Evolutionary conservation across 805 yeast genomes (phyloP).

Genomic region (Cyberlindnera bimundalis): DNA sequence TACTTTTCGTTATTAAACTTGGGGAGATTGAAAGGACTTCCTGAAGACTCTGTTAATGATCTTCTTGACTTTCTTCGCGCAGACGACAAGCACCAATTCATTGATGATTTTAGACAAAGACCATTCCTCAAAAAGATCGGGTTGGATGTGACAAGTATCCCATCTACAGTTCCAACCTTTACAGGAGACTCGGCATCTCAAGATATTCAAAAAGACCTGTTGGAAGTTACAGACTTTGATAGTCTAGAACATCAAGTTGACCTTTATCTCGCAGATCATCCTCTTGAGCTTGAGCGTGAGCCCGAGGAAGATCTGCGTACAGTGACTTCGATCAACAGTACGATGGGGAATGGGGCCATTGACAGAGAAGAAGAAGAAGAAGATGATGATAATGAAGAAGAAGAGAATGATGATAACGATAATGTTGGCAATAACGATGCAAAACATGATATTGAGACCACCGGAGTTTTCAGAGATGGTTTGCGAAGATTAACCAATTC

Average conservation of each 20-base stretch:
- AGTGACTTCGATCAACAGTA: too few relatives aligned
- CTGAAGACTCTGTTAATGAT: slow-evolving; percentile 11
- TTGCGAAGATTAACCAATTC: slow-evolving; percentile 3
- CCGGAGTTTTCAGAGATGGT: slow-evolving; percentile 4
- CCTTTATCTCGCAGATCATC: slow-evolving; percentile 6
- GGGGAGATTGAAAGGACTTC: slow-evolving; percentile 10
- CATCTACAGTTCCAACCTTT: too few relatives aligned
- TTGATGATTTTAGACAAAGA: slow-evolving; percentile 15
- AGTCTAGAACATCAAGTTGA: slow-evolving; percentile 6
- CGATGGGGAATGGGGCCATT: too few relatives aligned
- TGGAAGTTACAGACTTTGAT: slow-evolving; percentile 7
- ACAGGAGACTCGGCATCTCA: too few relatives aligned
- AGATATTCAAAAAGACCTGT: not conserved
- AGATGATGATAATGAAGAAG: not conserved
- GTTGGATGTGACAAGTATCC: slow-evolving; percentile 10
- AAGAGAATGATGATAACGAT: not conserved
- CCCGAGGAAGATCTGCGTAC: too few relatives aligned
- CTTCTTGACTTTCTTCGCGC: slow-evolving; percentile 13
- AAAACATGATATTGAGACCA: too few relatives aligned
- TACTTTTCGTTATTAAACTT: slow-evolving; percentile 12
- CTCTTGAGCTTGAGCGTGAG: slow-evolving; percentile 8
- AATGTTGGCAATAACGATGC: not conserved
- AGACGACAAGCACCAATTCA: slow-evolving; percentile 14
- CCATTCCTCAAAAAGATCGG: slow-evolving; percentile 13
- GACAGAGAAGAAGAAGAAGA: not conserved